These are phyloP conservation scores for Fusarium sp. DNA, from an alignment of 2,329 filamentous ascomycete genomes.

Conservation along the genomic window DNA sequence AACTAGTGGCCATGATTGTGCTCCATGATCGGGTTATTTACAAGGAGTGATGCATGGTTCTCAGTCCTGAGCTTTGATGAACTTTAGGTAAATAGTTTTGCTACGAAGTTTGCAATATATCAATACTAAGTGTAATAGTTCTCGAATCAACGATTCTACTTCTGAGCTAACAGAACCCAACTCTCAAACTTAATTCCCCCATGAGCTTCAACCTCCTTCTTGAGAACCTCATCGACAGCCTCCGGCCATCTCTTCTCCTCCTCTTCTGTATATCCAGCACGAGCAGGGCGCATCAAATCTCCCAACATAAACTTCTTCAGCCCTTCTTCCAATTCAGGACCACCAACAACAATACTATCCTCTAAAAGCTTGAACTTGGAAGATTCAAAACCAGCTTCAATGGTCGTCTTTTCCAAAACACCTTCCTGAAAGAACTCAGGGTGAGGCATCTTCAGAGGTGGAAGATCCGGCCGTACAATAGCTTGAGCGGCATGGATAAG, in stretches of 20 bases:
- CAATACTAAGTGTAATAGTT: too few species aligned
- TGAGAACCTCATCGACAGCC: slow-evolving; percentile 38
- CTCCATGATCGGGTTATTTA: slow-evolving; percentile 8
- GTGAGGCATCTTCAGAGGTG: slow-evolving; percentile 44
- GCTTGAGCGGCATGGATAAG: slow-evolving; percentile 50
- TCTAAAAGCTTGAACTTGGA: slow-evolving; percentile 21
- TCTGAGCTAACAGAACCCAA: slow-evolving; percentile 46
- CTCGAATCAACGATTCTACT: slow-evolving; percentile 6
- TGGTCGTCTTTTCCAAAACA: slow-evolving; percentile 33
- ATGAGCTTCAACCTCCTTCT: slow-evolving; percentile 32
- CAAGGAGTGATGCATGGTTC: not conserved
- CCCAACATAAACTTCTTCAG: slow-evolving; percentile 44
- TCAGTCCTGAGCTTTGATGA: too few species aligned
- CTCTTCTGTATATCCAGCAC: slow-evolving; percentile 40
- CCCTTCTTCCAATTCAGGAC: slow-evolving; percentile 29
- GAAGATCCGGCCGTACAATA: slow-evolving; percentile 47
- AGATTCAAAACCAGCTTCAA: slow-evolving; percentile 45
- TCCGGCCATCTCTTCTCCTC: slow-evolving; percentile 43
- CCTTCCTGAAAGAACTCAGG: slow-evolving; percentile 47
- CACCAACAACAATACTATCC: slow-evolving; percentile 29
- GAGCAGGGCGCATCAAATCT: slow-evolving; percentile 38
- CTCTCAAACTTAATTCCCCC: slow-evolving; percentile 45
- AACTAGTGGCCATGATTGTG: slow-evolving; percentile 11
- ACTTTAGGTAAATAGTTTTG: too few species aligned
- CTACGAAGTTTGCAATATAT: too few species aligned